Percentiles rank a stretch among this genome's conserved stretches.
phyloP scores from a whole-genome alignment of 2,329 filamentous ascomycete species.

The Sclerotinia nivalis region DNA sequence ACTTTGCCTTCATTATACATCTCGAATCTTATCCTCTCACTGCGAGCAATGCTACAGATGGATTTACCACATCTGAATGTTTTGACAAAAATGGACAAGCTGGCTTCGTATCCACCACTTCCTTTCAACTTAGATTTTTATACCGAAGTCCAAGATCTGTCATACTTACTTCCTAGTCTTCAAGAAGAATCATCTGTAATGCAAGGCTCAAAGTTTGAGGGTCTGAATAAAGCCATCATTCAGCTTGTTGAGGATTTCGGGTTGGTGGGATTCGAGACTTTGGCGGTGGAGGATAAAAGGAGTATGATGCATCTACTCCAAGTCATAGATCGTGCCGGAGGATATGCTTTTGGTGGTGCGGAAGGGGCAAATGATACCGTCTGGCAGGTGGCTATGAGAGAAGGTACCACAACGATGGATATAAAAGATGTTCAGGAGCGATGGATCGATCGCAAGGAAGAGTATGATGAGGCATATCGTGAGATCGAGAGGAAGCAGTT shows the following conservation, averaged over 20 bases:
- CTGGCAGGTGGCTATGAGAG: conserved; percentile 95
- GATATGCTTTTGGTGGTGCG: conserved; percentile 87
- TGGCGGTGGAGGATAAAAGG: conserved; percentile 94
- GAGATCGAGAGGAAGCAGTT: conserved; percentile 65
- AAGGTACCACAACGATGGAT: conserved; percentile 72
- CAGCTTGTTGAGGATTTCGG: conserved; percentile 87
- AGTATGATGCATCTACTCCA: conserved; percentile 92
- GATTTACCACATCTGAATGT: conserved; percentile 96
- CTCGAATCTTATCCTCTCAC: conserved; percentile 86
- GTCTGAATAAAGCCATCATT: conserved; percentile 83
- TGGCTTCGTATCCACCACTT: conserved; percentile 78
- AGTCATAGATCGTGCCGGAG: conserved; percentile 87
- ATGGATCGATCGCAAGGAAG: conserved; percentile 89
- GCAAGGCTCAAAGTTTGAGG: conserved; percentile 73
- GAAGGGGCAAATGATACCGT: conserved; percentile 93
- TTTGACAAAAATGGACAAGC: conserved; percentile 95
- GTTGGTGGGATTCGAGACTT: conserved; percentile 86
- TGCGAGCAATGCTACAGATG: conserved; percentile 97
- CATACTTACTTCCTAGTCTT: conserved; percentile 78
- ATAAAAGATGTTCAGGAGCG: conserved; percentile 90
- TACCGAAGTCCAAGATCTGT: conserved; percentile 92
- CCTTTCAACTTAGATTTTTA: conserved; percentile 97
- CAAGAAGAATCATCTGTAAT: conserved; percentile 73
- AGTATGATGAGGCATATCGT: conserved; percentile 67
- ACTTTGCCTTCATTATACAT: conserved; percentile 94